Evolutionary conservation across 208 protist genomes (phyloP).

Genomic region (Crithidia bombi): DNA sequence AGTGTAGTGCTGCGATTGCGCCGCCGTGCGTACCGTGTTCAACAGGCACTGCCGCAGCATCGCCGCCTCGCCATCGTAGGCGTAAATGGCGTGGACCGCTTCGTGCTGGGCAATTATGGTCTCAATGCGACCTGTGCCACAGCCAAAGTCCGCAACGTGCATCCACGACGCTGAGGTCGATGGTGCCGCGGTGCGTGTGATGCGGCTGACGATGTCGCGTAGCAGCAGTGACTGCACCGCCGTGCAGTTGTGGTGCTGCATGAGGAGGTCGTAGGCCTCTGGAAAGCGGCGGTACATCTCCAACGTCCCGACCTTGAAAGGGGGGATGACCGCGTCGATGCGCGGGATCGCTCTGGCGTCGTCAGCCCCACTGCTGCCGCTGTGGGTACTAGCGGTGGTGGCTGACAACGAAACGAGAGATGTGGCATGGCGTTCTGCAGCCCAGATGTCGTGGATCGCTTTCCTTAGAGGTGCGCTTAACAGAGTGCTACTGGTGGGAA

Average conservation of each 20-base stretch:
- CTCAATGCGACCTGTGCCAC: slow-evolving; percentile 80
- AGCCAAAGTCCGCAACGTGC: slow-evolving; percentile 78
- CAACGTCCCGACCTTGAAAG: slow-evolving; percentile 79
- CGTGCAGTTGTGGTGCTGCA: slow-evolving; percentile 73
- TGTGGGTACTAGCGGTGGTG: not conserved
- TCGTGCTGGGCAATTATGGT: slow-evolving; percentile 55
- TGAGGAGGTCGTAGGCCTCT: slow-evolving; percentile 77
- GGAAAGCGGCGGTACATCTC: slow-evolving; percentile 87
- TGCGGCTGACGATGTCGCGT: slow-evolving; percentile 44
- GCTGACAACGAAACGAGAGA: not conserved
- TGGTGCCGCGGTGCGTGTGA: slow-evolving; percentile 1
- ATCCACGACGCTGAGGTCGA: slow-evolving; percentile 27
- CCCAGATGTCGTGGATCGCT: slow-evolving; percentile 42
- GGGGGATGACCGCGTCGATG: slow-evolving; percentile 40
- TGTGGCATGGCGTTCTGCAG: not conserved
- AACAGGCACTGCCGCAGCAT: slow-evolving; percentile 74
- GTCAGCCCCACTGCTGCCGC: not conserved
- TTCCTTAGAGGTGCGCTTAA: slow-evolving; percentile 28
- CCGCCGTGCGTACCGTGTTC: slow-evolving; percentile 48
- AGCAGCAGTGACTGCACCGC: slow-evolving; percentile 49
- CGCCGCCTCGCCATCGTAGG: slow-evolving; percentile 69
- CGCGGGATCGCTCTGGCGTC: not conserved
- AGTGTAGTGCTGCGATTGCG: slow-evolving; percentile 20
- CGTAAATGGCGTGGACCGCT: slow-evolving; percentile 60
- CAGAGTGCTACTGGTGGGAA: slow-evolving; percentile 20